phyloP scores from a whole-genome alignment of 2,329 filamentous ascomycete genomes.

The Graphilbum sp. region DNA sequence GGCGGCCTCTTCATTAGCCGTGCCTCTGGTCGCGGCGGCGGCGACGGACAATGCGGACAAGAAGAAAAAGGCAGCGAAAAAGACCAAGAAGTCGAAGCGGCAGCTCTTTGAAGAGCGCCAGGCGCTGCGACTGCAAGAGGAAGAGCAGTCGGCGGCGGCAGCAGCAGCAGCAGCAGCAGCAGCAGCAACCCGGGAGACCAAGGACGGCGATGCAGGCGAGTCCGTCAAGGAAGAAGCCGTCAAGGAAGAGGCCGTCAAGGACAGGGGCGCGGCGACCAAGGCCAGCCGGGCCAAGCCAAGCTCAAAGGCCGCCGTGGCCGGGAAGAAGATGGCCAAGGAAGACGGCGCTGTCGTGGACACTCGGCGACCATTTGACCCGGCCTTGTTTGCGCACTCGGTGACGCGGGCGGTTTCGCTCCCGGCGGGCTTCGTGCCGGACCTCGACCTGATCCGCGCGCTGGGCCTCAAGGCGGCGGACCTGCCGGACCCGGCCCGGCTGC shows the following conservation, averaged over 20 bases:
- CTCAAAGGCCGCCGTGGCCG: too few species aligned
- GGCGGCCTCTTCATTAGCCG: too few species aligned
- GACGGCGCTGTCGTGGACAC: slow-evolving; percentile 8
- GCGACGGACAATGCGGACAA: slow-evolving; percentile 32
- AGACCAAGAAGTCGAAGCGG: slow-evolving; percentile 65
- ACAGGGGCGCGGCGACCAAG: slow-evolving; percentile 4
- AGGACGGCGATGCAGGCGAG: too few species aligned
- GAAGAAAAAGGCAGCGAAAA: slow-evolving; percentile 50
- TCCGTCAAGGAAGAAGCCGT: slow-evolving; percentile 1
- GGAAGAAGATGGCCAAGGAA: not conserved
- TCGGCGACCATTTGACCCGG: slow-evolving; percentile 9
- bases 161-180: slow-evolving; percentile 22
- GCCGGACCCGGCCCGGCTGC: slow-evolving; percentile 31
- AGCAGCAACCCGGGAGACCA: too few species aligned
- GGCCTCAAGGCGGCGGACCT: slow-evolving; percentile 26
- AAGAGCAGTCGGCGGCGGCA: slow-evolving; percentile 27
- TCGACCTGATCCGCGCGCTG: slow-evolving; percentile 27
- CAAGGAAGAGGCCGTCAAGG: slow-evolving; percentile 9
- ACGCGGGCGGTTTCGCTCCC: slow-evolving; percentile 29
- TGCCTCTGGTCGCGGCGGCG: slow-evolving; percentile 9
- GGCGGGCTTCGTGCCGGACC: slow-evolving; percentile 25
- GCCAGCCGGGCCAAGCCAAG: not conserved
- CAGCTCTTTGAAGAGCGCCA: slow-evolving; percentile 54
- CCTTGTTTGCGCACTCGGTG: slow-evolving; percentile 31
- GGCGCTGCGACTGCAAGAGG: slow-evolving; percentile 36